Evolutionary conservation across 306 rosid species (phyloP).

Genomic region (Cucurbita ficifolia): DNA sequence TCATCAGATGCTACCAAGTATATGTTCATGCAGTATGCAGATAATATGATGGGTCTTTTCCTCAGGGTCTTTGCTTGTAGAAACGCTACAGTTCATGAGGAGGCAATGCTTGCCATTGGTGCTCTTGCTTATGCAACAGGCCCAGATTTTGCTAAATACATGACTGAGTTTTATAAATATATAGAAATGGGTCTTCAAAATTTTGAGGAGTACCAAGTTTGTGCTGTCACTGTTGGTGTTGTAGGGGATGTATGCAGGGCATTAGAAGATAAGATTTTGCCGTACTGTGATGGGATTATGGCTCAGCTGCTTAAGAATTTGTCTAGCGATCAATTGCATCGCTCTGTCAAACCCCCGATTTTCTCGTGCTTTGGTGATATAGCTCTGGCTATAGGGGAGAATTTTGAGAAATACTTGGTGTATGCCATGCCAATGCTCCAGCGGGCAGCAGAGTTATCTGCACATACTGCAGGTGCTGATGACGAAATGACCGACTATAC

Average conservation of each 20-base stretch:
- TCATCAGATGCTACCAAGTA: slow-evolving; percentile 58
- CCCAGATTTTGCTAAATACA: slow-evolving; percentile 64
- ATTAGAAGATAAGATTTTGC: slow-evolving; percentile 64
- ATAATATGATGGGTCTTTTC: slow-evolving; percentile 77
- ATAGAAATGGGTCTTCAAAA: slow-evolving; percentile 92
- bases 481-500: slow-evolving; percentile 90
- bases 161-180: slow-evolving; percentile 65
- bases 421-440: slow-evolving; percentile 99
- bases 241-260: slow-evolving; percentile 93
- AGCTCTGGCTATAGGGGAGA: slow-evolving; percentile 88
- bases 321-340: slow-evolving; percentile 84
- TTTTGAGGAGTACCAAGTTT: slow-evolving; percentile 92
- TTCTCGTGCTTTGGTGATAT: slow-evolving; percentile 94
- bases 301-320: slow-evolving; percentile 81
- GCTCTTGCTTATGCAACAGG: slow-evolving; percentile 83
- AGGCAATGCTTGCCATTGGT: slow-evolving; percentile 97
- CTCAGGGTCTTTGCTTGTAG: slow-evolving; percentile 74
- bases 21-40: slow-evolving; percentile 66
- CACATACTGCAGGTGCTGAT: slow-evolving; percentile 52
- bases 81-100: slow-evolving; percentile 97
- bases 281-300: slow-evolving; percentile 91
- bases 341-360: slow-evolving; percentile 91
- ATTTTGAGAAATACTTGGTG: slow-evolving; percentile 74
- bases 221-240: slow-evolving; percentile 87
- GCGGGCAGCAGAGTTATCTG: slow-evolving; percentile 89